Evolutionary conservation across 2,329 filamentous ascomycete genomes (phyloP), one percentile per base, ranked within the genome.

Genomic region (Sporothrix brasiliensis): DNA sequence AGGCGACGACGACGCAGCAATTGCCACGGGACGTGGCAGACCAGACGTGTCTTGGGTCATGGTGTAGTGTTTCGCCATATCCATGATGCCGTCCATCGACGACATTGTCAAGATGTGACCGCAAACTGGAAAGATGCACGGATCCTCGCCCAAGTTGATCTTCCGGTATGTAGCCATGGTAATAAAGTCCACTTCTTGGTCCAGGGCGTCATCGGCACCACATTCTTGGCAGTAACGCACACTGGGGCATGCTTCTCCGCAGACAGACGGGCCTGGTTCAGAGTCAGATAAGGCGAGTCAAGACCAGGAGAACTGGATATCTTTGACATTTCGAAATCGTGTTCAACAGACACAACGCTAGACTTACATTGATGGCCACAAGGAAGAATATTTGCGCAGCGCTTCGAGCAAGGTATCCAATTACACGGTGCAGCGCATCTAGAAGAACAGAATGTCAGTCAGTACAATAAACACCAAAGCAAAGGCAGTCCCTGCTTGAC

Each of bases 361-460:
- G 13, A 63, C 72, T 65, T 16, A 73, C 80, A 92, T 75, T 82
- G 85, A 76, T 92, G 89, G 0, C 86, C 86, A 75, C 90, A 92
- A 0, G 34, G 21, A 3, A 92, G 77, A 0, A 71, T 19, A 39
- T 85, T 80, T 3, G 79, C 75, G 75, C 90, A 93, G 10, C 89
- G 81, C 73, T 82, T 77, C 1, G 84, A 85, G 76, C 90, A 93
- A 1, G 90, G 91, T 0, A 91, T 75, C 79, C 87, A 85, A 73
- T 91, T 81, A 75, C 90, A 93, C 0, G 90, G 89, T 0, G 86
- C 89, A 0, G 88, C 88, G 72, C 90, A 92, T 3, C 72, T 73
- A n/a, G 21, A n/a, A 1, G 4, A n/a, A 13, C 21, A 19, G 2
- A 19, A 39, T 0, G 41, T 68, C 39, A 58, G 66, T 39, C 41